Percentiles rank a stretch among this genome's conserved stretches.
phyloP scores from a whole-genome alignment of 2,329 filamentous ascomycete species.

The Spiromastix sp. region DNA sequence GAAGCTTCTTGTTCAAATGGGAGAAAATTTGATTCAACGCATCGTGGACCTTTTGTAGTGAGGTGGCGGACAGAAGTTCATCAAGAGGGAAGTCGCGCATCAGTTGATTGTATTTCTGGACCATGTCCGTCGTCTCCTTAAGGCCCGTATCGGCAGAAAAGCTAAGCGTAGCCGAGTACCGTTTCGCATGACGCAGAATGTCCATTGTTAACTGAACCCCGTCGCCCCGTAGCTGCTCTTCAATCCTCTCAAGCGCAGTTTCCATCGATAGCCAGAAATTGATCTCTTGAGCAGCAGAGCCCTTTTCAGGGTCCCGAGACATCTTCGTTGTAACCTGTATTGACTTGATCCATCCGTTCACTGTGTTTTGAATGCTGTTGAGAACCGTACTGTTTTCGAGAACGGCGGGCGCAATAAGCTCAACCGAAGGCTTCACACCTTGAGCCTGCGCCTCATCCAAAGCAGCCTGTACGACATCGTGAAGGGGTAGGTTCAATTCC shows the following conservation, averaged over 20 bases:
- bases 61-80: constrained; percentile 85
- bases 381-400: constrained; percentile 83
- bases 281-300: constrained; percentile 90
- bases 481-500: constrained; percentile 75
- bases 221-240: constrained; percentile 75
- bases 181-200: constrained; percentile 91
- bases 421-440: constrained; percentile 60
- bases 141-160: constrained; percentile 92
- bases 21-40: constrained; percentile 81
- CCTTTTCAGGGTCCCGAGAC: constrained; percentile 66
- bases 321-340: constrained; percentile 95
- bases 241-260: constrained; percentile 80
- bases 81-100: constrained; percentile 98
- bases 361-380: constrained; percentile 84
- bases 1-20: constrained; percentile 95
- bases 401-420: constrained; percentile 64
- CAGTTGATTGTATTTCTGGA: constrained; percentile 96
- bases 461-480: constrained; percentile 77
- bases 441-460: constrained; percentile 65
- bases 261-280: constrained; percentile 99
- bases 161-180: constrained; percentile 94
- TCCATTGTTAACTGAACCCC: constrained; percentile 87
- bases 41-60: constrained; percentile 77
- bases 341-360: constrained; percentile 97
- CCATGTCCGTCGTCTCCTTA: constrained; percentile 90